Percentiles rank a stretch among this genome's conserved stretches.
These are phyloP conservation scores for Phytophthora sansomeana DNA, from an alignment of 352 stramenopile genomes.

Conservation along the genomic window DNA sequence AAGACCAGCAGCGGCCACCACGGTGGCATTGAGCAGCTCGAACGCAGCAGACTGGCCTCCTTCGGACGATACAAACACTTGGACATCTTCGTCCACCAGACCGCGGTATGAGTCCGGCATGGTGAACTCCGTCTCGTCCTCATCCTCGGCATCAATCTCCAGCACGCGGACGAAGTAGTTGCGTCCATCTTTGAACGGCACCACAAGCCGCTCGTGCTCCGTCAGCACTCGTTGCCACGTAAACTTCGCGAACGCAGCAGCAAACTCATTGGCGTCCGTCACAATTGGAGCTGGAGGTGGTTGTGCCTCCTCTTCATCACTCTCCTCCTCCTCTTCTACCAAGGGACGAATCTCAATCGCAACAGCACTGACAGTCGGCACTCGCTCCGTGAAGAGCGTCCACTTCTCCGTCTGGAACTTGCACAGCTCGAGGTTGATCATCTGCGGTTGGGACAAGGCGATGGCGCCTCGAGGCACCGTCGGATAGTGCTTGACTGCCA, in stretches of 20 bases:
- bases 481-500: constrained; percentile 52
- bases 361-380: constrained; percentile 50
- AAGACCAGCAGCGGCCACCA: constrained; percentile 37
- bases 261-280: constrained; percentile 63
- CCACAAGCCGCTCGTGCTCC: constrained; percentile 80
- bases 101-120: constrained; percentile 87
- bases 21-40: constrained; percentile 47
- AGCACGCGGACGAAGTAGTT: constrained; percentile 80
- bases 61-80: constrained; percentile 71
- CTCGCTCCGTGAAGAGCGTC: constrained; percentile 74
- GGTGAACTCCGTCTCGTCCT: constrained; percentile 82
- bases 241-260: constrained; percentile 58
- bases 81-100: constrained; percentile 62
- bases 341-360: constrained; percentile 80
- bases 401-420: constrained; percentile 74
- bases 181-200: constrained; percentile 55
- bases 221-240: constrained; percentile 73
- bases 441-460: constrained; percentile 65
- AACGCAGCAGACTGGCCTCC: constrained; percentile 42
- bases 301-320: constrained; percentile 23
- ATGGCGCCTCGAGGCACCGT: constrained; percentile 58
- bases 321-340: constrained; percentile 15
- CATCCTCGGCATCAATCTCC: constrained; percentile 74
- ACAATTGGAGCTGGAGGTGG: constrained; percentile 26
- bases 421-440: constrained; percentile 88